These are phyloP conservation scores for Calocera cornea DNA, from an alignment of 768 basidiomycete species.

Conservation along the genomic window DNA sequence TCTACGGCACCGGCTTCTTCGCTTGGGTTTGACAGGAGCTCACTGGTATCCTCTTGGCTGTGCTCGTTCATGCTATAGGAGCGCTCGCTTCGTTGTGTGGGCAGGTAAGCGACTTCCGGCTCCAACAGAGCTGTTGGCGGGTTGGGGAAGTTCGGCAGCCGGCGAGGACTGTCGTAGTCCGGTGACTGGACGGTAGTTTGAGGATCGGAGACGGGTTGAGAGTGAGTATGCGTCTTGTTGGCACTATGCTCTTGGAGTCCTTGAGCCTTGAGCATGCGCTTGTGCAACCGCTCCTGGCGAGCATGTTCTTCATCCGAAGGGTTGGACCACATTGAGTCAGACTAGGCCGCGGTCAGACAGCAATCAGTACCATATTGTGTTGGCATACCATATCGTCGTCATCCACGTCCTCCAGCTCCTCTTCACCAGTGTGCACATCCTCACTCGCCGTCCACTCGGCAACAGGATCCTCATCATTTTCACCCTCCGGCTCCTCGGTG, in stretches of 20 bases:
- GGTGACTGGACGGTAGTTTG: slow-evolving; percentile 13
- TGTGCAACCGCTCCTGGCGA: slow-evolving; percentile 49
- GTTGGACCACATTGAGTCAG: slow-evolving; percentile 46
- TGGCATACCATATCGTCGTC: slow-evolving; percentile 47
- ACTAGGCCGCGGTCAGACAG: slow-evolving; percentile 5
- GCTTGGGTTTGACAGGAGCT: slow-evolving; percentile 75
- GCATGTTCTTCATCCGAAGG: slow-evolving; percentile 82
- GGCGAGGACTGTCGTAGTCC: slow-evolving; percentile 50
- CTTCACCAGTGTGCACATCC: slow-evolving; percentile 30
- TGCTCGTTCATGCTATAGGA: background rate
- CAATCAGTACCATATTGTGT: slow-evolving; percentile 12
- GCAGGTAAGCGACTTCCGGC: slow-evolving; percentile 25
- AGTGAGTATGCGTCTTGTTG: background rate
- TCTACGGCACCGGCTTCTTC: slow-evolving; percentile 38
- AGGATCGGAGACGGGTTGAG: background rate
- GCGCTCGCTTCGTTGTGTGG: slow-evolving; percentile 3
- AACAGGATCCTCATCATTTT: slow-evolving; percentile 28
- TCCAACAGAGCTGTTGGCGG: slow-evolving; percentile 24
- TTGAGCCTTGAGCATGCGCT: slow-evolving; percentile 40
- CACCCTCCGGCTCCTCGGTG: background rate
- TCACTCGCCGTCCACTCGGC: slow-evolving; percentile 79
- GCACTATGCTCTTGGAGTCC: slow-evolving; percentile 17
- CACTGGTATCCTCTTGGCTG: slow-evolving; percentile 27
- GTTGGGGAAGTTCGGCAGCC: slow-evolving; percentile 65
- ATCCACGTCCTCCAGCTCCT: slow-evolving; percentile 32